Percentiles rank a stretch among this genome's conserved stretches.
These are phyloP conservation scores for Xylariaceae sp. DNA, from an alignment of 2,329 filamentous ascomycete genomes.

Conservation along the genomic window DNA sequence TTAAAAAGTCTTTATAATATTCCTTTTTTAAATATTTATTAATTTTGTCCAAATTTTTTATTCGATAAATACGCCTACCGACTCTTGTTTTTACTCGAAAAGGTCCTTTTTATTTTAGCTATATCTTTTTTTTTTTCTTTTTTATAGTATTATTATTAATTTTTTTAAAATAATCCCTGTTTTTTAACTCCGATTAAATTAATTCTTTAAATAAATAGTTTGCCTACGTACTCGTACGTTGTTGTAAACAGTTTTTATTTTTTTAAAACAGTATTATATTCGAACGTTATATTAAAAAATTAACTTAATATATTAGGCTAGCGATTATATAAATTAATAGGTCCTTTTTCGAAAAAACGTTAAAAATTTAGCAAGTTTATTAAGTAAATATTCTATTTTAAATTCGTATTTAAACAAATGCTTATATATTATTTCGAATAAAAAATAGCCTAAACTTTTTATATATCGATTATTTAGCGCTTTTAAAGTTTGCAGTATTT, in stretches of 20 bases:
- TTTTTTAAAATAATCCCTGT: background rate
- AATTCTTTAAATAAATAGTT: background rate
- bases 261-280: background rate
- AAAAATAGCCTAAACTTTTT: background rate
- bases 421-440: background rate
- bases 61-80: background rate
- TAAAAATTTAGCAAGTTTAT: background rate
- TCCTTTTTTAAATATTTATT: background rate
- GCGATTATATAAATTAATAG: too few species aligned
- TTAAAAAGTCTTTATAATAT: background rate
- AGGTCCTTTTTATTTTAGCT: background rate
- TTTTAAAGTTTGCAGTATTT: background rate
- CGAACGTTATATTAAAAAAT: background rate
- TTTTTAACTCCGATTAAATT: background rate
- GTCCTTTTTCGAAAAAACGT: background rate
- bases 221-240: too few species aligned
- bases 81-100: background rate
- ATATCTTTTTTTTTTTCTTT: background rate
- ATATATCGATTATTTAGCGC: background rate
- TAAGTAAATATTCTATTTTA: background rate
- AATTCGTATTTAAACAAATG: too few species aligned
- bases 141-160: background rate
- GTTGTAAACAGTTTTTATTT: background rate
- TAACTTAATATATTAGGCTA: background rate
- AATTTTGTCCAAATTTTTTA: background rate